Conservation (phyloP, 805 yeast species). For the Vanderwaltozyma polyspora region DNA sequence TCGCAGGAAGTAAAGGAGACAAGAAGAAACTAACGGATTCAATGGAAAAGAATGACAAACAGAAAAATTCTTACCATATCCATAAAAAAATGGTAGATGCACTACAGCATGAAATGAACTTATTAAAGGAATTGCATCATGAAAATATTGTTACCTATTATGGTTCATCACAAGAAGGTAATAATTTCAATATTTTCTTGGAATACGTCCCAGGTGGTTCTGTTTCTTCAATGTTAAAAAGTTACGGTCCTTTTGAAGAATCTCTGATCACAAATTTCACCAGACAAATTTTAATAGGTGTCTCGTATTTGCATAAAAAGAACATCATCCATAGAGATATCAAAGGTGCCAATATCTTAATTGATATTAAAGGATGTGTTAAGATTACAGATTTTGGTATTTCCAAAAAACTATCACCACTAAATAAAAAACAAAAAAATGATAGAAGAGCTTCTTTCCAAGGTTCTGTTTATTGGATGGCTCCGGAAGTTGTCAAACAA, state of each 20-base stretch:
- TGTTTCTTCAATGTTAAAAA: slow-evolving; percentile 55
- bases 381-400: slow-evolving; percentile 85
- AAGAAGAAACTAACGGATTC: slow-evolving; percentile 7
- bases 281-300: slow-evolving; percentile 64
- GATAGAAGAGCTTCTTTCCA: slow-evolving; percentile 70
- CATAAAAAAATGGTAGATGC: slow-evolving; percentile 63
- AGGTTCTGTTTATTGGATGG: slow-evolving; percentile 98
- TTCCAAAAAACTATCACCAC: slow-evolving; percentile 54
- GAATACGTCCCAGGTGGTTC: slow-evolving; percentile 70
- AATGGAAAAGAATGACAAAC: slow-evolving; percentile 23
- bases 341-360: slow-evolving; percentile 78
- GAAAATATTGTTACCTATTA: slow-evolving; percentile 86
- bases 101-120: slow-evolving; percentile 65
- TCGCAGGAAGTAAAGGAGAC: slow-evolving; percentile 6
- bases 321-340: slow-evolving; percentile 79
- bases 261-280: slow-evolving; percentile 61
- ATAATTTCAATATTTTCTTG: slow-evolving; percentile 64
- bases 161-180: slow-evolving; percentile 73
- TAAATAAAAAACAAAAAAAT: slow-evolving; percentile 33
- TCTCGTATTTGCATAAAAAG: slow-evolving; percentile 60
- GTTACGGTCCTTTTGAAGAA: slow-evolving; percentile 74
- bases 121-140: slow-evolving; percentile 72
- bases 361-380: slow-evolving; percentile 69
- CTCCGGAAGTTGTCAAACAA: slow-evolving; percentile 96
- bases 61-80: slow-evolving; percentile 17